A percentile compares a stretch with the other conserved stretches of the same genome.
Evolutionary conservation across 164 flowering plant genomes (phyloP).

Genomic region (Berberis thunbergii): DNA sequence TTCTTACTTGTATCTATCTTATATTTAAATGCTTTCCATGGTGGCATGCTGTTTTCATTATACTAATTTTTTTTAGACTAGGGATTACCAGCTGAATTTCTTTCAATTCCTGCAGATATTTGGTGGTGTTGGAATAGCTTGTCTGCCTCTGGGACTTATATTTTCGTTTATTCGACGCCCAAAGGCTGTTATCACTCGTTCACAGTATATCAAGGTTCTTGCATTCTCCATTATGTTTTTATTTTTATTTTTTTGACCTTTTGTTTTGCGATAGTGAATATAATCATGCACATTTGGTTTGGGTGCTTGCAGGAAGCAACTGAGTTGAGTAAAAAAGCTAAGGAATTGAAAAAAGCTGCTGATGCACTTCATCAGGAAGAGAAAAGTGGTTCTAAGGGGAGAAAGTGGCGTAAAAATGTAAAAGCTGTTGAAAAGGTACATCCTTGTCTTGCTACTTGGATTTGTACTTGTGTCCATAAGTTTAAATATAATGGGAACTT

Average conservation of each 20-base stretch:
- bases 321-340: conserved; percentile 88
- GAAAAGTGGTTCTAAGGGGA: conserved; percentile 86
- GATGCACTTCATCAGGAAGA: conserved; percentile 98
- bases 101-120: conserved; percentile 47
- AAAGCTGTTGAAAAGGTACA: conserved; percentile 88
- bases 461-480: not conserved
- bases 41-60: not conserved
- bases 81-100: not conserved
- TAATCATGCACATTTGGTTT: not conserved
- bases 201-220: conserved; percentile 90
- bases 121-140: conserved; percentile 95
- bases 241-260: conserved; percentile 5
- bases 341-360: conserved; percentile 89
- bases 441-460: not conserved
- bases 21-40: not conserved
- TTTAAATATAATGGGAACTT: conserved; percentile 2
- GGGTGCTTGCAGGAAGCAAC: conserved; percentile 77
- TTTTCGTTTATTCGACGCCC: conserved; percentile 87
- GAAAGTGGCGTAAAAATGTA: conserved; percentile 97
- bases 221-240: not conserved
- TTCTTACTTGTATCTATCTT: not conserved
- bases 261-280: not conserved
- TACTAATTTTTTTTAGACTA: not conserved
- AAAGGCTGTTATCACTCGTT: conserved; percentile 96
- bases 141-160: conserved; percentile 84